Percentiles rank a stretch among this genome's conserved stretches.
Conservation (phyloP, 2,329 filamentous ascomycete genomes). For the Alternaria burnsii region DNA sequence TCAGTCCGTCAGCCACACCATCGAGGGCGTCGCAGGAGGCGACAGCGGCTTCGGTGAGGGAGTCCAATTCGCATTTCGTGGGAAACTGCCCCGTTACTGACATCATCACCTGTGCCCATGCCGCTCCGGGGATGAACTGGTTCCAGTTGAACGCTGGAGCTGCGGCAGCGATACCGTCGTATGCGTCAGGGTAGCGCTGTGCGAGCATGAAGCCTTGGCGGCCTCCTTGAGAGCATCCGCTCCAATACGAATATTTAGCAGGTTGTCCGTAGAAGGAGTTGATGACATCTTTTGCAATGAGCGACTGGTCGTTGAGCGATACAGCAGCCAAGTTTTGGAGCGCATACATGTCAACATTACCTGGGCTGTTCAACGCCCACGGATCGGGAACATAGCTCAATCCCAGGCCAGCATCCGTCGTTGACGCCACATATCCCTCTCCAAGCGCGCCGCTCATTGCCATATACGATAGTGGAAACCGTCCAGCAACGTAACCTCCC, state of each 20-base stretch:
- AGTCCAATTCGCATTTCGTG: slow-evolving; percentile 40
- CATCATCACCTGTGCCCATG: slow-evolving; percentile 44
- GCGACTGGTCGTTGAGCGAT: slow-evolving; percentile 37
- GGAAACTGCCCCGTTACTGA: slow-evolving; percentile 31
- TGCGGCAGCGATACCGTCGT: slow-evolving; percentile 47
- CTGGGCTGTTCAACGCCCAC: background rate
- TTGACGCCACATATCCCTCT: slow-evolving; percentile 35
- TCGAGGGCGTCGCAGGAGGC: slow-evolving; percentile 40
- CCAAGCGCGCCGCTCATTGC: slow-evolving; percentile 5
- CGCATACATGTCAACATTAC: background rate
- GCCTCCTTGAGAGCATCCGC: slow-evolving; percentile 48
- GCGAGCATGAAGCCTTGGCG: slow-evolving; percentile 48
- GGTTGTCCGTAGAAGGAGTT: slow-evolving; percentile 47
- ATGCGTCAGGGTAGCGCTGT: slow-evolving; percentile 42
- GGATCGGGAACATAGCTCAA: background rate
- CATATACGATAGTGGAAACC: slow-evolving; percentile 33
- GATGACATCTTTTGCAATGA: slow-evolving; percentile 47
- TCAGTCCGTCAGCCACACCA: slow-evolving; percentile 45
- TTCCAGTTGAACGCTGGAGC: slow-evolving; percentile 43
- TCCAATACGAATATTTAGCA: slow-evolving; percentile 39
- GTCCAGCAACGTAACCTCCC: slow-evolving; percentile 40
- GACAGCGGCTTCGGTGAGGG: slow-evolving; percentile 31
- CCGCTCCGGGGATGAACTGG: slow-evolving; percentile 27
- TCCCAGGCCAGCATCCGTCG: no score
- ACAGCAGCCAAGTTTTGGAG: background rate